Conservation (phyloP, 306 rosid species). For the Cucumis hystrix region DNA sequence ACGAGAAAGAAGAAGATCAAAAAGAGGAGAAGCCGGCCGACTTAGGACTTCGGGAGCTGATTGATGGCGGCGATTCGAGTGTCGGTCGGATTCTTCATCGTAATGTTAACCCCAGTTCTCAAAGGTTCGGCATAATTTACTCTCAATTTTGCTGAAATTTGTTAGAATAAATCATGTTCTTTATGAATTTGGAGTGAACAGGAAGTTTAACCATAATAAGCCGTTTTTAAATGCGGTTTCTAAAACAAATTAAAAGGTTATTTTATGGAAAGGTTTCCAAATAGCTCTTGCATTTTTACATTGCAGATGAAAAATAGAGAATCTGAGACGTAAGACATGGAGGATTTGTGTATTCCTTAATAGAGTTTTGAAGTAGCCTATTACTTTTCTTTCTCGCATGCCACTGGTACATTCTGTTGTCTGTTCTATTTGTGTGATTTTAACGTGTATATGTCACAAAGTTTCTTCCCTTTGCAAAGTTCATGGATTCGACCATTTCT, state of each 20-base stretch:
- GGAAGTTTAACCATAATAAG: background rate
- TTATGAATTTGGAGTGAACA: background rate
- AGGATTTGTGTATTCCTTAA: background rate
- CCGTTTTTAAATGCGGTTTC: background rate
- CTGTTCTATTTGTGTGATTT: background rate
- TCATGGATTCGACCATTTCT: background rate
- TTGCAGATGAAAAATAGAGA: background rate
- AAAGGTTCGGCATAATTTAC: constrained; percentile 32
- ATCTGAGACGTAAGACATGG: background rate
- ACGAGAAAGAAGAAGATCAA: constrained; percentile 4
- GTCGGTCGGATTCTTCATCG: constrained; percentile 75
- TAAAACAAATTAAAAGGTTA: too few relatives aligned
- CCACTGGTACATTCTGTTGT: background rate
- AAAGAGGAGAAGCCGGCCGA: constrained; percentile 25
- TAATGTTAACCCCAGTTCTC: constrained; percentile 46
- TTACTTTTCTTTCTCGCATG: background rate
- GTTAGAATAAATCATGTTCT: background rate
- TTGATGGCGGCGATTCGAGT: constrained; percentile 36
- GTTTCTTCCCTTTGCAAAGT: background rate
- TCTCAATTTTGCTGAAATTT: background rate
- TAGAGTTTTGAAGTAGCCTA: background rate
- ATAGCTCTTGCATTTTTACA: background rate
- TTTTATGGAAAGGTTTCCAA: background rate
- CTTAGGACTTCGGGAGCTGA: constrained; percentile 67
- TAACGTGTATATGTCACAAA: background rate